Percentiles rank a stretch among this genome's conserved stretches.
Conservation (phyloP, 805 yeast species). For the Ogataea salicorniae region DNA sequence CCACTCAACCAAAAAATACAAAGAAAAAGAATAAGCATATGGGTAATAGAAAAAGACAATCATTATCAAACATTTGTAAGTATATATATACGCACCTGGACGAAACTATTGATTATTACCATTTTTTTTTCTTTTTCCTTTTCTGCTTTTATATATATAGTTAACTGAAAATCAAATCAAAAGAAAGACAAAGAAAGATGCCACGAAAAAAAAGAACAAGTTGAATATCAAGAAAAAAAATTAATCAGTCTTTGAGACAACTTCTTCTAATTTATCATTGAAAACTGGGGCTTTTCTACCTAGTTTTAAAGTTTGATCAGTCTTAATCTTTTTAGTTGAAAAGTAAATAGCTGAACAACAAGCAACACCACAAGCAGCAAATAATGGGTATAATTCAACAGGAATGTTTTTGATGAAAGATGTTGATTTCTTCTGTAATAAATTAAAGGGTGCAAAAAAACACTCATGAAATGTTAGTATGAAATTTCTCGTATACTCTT, state of each 20-base stretch:
- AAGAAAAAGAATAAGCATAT: too few relatives aligned
- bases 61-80: too few relatives aligned
- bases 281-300: conserved; percentile 42
- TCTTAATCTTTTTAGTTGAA: conserved; percentile 44
- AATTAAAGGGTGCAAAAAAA: neutral
- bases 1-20: too few relatives aligned
- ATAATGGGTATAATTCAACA: conserved; percentile 54
- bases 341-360: conserved; percentile 44
- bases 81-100: too few relatives aligned
- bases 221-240: neutral
- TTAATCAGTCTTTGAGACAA: conserved; percentile 24
- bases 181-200: too few relatives aligned
- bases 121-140: too few relatives aligned
- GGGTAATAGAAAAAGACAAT: too few relatives aligned
- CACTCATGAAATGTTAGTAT: conserved; percentile 1
- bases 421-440: conserved; percentile 11
- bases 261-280: conserved; percentile 34
- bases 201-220: too few relatives aligned
- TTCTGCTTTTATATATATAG: too few relatives aligned
- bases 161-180: too few relatives aligned
- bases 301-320: conserved; percentile 46
- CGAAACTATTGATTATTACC: too few relatives aligned
- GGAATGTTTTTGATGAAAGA: conserved; percentile 34
- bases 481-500: too few relatives aligned
- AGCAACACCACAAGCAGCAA: conserved; percentile 53